Evolutionary conservation across 2,329 filamentous ascomycete genomes (phyloP).

Genomic region (Dothideomycetes sp.): DNA sequence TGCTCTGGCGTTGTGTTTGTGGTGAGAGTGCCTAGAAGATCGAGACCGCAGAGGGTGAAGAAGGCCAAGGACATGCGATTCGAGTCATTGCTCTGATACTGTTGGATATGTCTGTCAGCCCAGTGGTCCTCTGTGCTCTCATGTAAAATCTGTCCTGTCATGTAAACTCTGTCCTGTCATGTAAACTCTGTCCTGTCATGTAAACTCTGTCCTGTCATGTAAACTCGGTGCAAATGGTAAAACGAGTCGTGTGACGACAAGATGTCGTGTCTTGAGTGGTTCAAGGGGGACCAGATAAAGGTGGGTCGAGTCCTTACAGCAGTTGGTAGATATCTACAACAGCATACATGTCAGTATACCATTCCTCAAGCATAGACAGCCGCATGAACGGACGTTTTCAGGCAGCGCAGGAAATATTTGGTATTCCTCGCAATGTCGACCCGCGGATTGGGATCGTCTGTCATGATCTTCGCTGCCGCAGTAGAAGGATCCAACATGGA

Average conservation of each 20-base stretch:
- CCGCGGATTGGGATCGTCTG: not conserved
- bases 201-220: too few species aligned
- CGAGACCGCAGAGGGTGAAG: slow-evolving; percentile 78
- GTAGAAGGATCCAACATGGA: too few species aligned
- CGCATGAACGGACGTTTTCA: slow-evolving; percentile 65
- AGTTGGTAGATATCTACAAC: not conserved
- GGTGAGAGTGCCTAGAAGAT: slow-evolving; percentile 59
- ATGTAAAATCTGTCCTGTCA: too few species aligned
- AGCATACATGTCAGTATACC: not conserved
- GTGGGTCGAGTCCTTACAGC: not conserved
- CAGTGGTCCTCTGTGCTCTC: not conserved
- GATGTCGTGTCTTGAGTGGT: too few species aligned
- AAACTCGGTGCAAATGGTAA: too few species aligned
- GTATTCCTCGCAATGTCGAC: slow-evolving; percentile 9
- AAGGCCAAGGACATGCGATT: slow-evolving; percentile 82
- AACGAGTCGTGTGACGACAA: too few species aligned
- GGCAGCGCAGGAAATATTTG: slow-evolving; percentile 86
- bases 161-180: too few species aligned
- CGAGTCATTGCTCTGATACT: slow-evolving; percentile 79
- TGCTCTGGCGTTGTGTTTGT: slow-evolving; percentile 43
- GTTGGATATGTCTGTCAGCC: too few species aligned
- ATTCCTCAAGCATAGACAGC: too few species aligned
- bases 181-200: too few species aligned
- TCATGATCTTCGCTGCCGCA: slow-evolving; percentile 2
- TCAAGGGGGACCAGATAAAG: too few species aligned